Percentiles rank a stretch among this genome's conserved stretches.
phyloP scores from a whole-genome alignment of 2,329 filamentous ascomycete species.

The Coniochaeta prunicola region DNA sequence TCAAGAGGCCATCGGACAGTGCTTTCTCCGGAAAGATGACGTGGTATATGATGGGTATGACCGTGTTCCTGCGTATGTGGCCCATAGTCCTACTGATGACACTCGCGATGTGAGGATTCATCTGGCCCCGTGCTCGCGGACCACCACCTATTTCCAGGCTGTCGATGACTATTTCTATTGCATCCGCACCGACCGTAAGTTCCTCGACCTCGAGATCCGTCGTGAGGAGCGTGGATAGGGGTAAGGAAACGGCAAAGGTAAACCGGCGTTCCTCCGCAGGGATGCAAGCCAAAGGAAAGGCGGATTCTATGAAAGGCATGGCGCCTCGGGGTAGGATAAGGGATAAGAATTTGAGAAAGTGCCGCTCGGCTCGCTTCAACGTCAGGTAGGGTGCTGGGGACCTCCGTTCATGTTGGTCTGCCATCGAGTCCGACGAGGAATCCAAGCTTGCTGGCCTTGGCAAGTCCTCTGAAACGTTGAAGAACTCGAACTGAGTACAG shows the following conservation, averaged over 20 bases:
- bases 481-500: constrained; percentile 71
- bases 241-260: constrained; percentile 60
- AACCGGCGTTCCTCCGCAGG: constrained; percentile 53
- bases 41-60: constrained; percentile 51
- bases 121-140: constrained; percentile 8
- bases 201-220: constrained; percentile 53
- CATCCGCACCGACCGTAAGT: constrained; percentile 59
- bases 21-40: constrained; percentile 28
- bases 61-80: constrained; percentile 54
- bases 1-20: constrained; percentile 14
- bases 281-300: constrained; percentile 57
- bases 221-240: constrained; percentile 47
- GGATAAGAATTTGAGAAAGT: constrained; percentile 63
- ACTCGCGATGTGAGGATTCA: constrained; percentile 28
- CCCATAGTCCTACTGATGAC: constrained; percentile 52
- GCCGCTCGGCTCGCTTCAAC: constrained; percentile 59
- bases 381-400: constrained; percentile 54
- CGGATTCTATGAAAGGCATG: constrained; percentile 53
- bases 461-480: constrained; percentile 58
- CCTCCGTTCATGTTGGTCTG: constrained; percentile 24
- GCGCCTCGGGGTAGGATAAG: constrained; percentile 47
- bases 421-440: constrained; percentile 15
- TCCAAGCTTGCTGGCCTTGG: constrained; percentile 12
- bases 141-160: constrained; percentile 18
- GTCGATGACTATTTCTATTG: constrained; percentile 55